Base-by-base conservation (phyloP, 108 stramenopile genomes). In the Cyclotella baltica region DNA sequence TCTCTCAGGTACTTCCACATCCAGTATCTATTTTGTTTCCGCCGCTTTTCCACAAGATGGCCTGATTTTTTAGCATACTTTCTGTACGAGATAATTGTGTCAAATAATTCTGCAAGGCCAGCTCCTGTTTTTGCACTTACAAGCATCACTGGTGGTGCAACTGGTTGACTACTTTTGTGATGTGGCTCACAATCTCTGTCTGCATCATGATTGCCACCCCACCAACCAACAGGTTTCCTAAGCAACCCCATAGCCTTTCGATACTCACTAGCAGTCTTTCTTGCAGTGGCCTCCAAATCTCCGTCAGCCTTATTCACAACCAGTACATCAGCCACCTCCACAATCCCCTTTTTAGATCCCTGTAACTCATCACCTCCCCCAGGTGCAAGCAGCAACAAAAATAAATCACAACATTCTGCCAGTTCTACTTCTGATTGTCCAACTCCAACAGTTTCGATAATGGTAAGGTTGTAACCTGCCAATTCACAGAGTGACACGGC, bases 251-350 rank as follows among this genome's bases (percentile, higher is more conserved):
- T 68, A 25, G 92, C 95, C 15, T 81, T 88, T 73, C 75, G 74
- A 62, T 96, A 96, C 28, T 96, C 92, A 43, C 83, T 79, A 13
- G 89, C 89, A 20, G 93, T 94, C 11, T 59, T 72, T 77, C 85
- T 70, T 11, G 93, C 93, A 13, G 86, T 75, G n/a, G 50, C 37
- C n/a, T 87, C 36, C 25, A 89, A 72, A 27, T 83, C 78, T n/a
- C 98, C 98, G 80, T 99, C 98, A 16, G 97, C 96, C 75, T 99
- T 99, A 81, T 97, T 97, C 25, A 99, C 97, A 4, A 96, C 90
- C 31, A 98, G 58, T 29, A 98, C 80, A 82, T 98, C 96, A 13
- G 98, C 97, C 40, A 97, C 87, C 83, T 99, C 99, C 28, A 99
- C 88, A 76, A 99, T 98, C 18, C 99, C 99, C 67, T 98, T 98